phyloP scores from a whole-genome alignment of 441 rosid genomes.

The Omphalea diandra region DNA sequence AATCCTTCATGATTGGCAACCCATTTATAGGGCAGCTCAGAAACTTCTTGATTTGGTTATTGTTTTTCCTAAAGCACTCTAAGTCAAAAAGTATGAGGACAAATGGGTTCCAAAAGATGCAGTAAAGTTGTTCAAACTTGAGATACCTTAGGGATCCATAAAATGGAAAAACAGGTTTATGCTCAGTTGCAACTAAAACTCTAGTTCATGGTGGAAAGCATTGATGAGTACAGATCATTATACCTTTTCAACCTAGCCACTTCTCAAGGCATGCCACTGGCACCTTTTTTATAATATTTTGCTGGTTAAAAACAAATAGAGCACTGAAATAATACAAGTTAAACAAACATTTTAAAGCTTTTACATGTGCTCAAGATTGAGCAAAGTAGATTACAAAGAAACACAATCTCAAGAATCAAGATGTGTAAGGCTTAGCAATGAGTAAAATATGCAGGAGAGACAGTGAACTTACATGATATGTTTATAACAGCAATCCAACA shows the following conservation, averaged over 20 bases:
- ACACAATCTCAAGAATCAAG: not conserved
- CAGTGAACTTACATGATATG: constrained; percentile 41
- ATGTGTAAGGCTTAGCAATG: not conserved
- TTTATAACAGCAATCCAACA: constrained; percentile 54
- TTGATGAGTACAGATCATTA: not conserved
- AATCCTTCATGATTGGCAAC: not conserved
- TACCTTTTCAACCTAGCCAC: not conserved
- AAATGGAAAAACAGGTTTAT: not conserved
- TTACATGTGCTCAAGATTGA: not conserved
- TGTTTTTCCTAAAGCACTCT: not conserved
- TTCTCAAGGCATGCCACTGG: not conserved
- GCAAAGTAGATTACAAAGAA: not conserved
- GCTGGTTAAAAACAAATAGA: not conserved
- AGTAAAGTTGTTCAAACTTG: not conserved
- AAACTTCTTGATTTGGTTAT: not conserved
- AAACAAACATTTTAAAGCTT: not conserved
- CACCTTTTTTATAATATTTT: not conserved
- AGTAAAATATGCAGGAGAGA: constrained; percentile 3
- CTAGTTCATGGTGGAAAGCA: too few relatives aligned
- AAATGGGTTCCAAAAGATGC: not conserved
- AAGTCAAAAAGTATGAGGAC: too few relatives aligned
- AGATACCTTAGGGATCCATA: not conserved
- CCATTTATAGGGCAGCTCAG: not conserved
- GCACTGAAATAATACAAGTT: not conserved
- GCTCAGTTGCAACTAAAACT: too few relatives aligned